These are phyloP conservation scores for Ganoderma meredithae DNA, from an alignment of 1,284 basidiomycete species.

Conservation along the genomic window DNA sequence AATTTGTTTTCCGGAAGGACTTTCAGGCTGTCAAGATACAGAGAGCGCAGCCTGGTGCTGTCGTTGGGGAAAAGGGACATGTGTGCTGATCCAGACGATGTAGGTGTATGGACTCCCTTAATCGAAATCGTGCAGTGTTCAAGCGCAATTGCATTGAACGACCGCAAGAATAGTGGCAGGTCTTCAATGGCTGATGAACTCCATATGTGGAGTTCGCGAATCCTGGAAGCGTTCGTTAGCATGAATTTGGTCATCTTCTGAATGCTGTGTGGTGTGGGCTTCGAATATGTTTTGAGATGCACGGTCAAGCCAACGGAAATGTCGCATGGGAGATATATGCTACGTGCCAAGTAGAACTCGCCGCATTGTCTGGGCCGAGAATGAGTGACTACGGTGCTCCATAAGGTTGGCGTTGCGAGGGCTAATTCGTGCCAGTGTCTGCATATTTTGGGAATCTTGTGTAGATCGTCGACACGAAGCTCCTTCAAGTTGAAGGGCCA, in stretches of 20 bases:
- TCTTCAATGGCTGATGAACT: background rate
- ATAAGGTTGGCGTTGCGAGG: background rate
- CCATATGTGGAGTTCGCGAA: background rate
- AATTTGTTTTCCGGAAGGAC: slow-evolving; percentile 11
- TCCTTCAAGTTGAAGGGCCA: background rate
- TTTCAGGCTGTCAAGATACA: background rate
- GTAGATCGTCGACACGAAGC: background rate
- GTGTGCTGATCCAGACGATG: too few relatives aligned
- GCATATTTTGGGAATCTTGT: background rate
- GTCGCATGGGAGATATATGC: background rate
- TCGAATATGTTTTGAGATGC: background rate
- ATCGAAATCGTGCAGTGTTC: background rate
- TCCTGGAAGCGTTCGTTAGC: background rate
- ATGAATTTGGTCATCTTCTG: background rate
- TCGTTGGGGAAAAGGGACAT: slow-evolving; percentile 5
- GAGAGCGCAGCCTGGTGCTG: slow-evolving; percentile 5
- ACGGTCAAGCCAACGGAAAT: background rate
- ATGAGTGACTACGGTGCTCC: background rate
- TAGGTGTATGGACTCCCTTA: too few relatives aligned
- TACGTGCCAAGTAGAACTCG: background rate
- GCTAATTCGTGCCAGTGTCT: background rate
- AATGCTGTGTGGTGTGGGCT: too few relatives aligned
- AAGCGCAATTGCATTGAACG: background rate
- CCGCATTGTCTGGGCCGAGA: too few relatives aligned
- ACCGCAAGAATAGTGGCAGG: background rate